A percentile compares a stretch with the other conserved stretches of the same genome.
Conservation (phyloP, 1,139 yeast species). For the Geotrichum candidum region DNA sequence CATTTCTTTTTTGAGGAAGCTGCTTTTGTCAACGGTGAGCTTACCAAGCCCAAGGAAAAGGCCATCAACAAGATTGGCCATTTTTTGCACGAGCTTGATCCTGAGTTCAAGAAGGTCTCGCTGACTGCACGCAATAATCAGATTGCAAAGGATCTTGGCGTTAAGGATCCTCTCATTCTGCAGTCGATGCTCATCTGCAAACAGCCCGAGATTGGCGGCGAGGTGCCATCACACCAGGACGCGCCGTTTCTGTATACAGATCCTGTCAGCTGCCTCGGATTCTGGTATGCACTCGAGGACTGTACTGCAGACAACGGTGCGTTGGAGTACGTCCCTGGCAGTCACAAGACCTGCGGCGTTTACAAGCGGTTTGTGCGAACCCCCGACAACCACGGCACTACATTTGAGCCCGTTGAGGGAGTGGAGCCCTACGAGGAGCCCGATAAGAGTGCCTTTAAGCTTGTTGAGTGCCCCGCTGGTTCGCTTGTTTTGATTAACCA, state of each 20-base stretch:
- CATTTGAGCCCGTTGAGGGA: conserved; percentile 28
- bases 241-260: conserved; percentile 66
- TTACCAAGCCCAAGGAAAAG: conserved; percentile 47
- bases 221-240: conserved; percentile 77
- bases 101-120: conserved; percentile 46
- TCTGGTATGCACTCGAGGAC: conserved; percentile 78
- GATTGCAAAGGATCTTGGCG: conserved; percentile 50
- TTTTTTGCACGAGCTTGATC: conserved; percentile 57
- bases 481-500: conserved; percentile 64
- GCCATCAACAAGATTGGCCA: conserved; percentile 79
- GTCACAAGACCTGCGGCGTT: conserved; percentile 55
- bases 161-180: conserved; percentile 60
- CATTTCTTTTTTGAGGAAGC: conserved; percentile 68
- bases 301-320: conserved; percentile 68
- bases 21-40: conserved; percentile 48
- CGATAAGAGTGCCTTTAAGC: conserved; percentile 41
- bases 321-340: conserved; percentile 65
- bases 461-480: conserved; percentile 65
- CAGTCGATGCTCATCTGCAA: conserved; percentile 80
- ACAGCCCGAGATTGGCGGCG: conserved; percentile 68
- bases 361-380: conserved; percentile 61
- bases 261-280: conserved; percentile 70
- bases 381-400: conserved; percentile 39
- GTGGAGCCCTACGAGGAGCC: conserved; percentile 28
- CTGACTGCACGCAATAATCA: conserved; percentile 46